Base-by-base conservation (phyloP, 139 green algal species). In the Chlorella sp. region DNA sequence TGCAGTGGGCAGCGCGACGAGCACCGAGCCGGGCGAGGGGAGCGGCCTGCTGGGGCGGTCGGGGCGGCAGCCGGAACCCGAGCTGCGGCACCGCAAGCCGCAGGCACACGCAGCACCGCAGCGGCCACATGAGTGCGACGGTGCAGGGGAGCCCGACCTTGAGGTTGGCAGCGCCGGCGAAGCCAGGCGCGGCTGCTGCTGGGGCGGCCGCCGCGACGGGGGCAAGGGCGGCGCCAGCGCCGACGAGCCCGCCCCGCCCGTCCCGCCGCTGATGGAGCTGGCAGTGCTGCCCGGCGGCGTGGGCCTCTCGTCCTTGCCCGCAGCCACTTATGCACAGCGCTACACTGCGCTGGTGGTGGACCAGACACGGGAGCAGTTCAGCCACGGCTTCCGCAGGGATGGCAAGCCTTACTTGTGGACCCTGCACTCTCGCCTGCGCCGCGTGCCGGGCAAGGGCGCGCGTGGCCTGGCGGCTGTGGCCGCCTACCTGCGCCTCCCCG, bases 291-390 rank as follows among this genome's bases (percentile, higher is more conserved):
- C n/a, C n/a, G n/a, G n/a, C n/a, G n/a, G n/a, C n/a, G n/a, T n/a
- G n/a, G n/a, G n/a, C n/a, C n/a, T n/a, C n/a, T n/a, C n/a, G n/a
- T n/a, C n/a, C n/a, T n/a, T n/a, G n/a, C n/a, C 53, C 69, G 7
- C 59, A 67, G 23, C 40, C 69, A 8, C 38, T 75, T 2, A 31
- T 75, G 23, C 36, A 3, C 23, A 55, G 15, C 15, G 69, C 53
- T 75, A 75, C 69, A 66, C 69, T 0, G 69, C 66, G 27, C 51
- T 75, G 5, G 31, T 75, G 8, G 41, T 75, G 15, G 69, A 75
- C 29, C 53, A 61, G 27, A n/a, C 69, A 1, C 7, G 65, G 6
- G 69, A 75, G 38, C 36, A 75, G 53, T 75, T 75, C n/a, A 27
- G 27, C 0, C 40, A 53, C 69, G 66, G 69, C 53, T 75, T n/a